phyloP scores from a whole-genome alignment of 805 yeast species.

The Cyberlindnera maritima region DNA sequence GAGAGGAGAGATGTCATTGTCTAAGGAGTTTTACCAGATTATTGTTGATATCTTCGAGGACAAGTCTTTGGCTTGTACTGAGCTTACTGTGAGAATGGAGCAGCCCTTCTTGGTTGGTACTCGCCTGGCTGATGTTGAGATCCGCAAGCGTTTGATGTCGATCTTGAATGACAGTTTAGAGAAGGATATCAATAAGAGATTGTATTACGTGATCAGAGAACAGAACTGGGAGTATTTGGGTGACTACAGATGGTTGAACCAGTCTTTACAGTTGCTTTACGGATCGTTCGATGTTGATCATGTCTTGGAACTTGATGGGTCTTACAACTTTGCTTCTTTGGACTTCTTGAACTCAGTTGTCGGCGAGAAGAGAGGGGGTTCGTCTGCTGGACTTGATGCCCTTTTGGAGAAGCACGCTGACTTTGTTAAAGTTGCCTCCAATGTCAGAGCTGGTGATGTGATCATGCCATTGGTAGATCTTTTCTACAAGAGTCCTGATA shows the following conservation, averaged over 20 bases:
- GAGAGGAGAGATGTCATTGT: conserved; percentile 76
- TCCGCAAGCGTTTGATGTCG: conserved; percentile 74
- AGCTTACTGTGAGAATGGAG: conserved; percentile 90
- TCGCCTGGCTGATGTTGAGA: conserved; percentile 67
- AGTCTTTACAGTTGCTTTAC: conserved; percentile 81
- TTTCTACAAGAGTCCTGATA: conserved; percentile 75
- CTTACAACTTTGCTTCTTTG: conserved; percentile 53
- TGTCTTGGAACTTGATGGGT: conserved; percentile 44
- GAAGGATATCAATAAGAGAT: conserved; percentile 69
- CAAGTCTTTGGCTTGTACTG: conserved; percentile 73
- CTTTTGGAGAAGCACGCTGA: conserved; percentile 32
- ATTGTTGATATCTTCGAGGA: conserved; percentile 86
- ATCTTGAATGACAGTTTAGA: conserved; percentile 80
- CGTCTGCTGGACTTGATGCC: conserved; percentile 25
- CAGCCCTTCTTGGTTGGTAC: conserved; percentile 96
- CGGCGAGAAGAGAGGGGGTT: conserved; percentile 23
- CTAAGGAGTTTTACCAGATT: conserved; percentile 79
- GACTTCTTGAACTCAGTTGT: conserved; percentile 34
- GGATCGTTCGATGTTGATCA: conserved; percentile 65
- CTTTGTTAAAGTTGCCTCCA: conserved; percentile 28
- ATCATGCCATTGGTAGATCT: conserved; percentile 73
- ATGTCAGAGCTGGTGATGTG: conserved; percentile 56
- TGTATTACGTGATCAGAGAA: conserved; percentile 85
- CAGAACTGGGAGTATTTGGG: conserved; percentile 97
- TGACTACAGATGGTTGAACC: conserved; percentile 93